Conservation (phyloP, 2,329 filamentous ascomycete species). For the Fusarium musae region DNA sequence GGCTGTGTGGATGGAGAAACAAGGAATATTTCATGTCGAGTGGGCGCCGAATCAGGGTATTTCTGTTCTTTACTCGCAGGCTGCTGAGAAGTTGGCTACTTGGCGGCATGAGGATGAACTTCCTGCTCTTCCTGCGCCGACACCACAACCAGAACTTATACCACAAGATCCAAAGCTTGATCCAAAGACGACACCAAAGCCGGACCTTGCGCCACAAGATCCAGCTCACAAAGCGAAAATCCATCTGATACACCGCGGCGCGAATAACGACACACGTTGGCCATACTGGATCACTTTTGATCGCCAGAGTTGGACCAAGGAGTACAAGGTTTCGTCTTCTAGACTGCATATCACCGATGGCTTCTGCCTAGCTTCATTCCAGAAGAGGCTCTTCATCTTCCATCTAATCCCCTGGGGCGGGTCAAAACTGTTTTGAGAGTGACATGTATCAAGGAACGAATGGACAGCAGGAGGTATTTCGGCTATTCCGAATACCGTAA, state of each 20-base stretch:
- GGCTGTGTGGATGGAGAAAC: not conserved
- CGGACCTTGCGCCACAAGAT: not conserved
- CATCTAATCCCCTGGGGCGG: fast-evolving
- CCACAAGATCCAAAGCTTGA: not conserved
- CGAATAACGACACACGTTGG: not conserved
- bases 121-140: not conserved
- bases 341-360: not conserved
- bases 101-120: not conserved
- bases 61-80: not conserved
- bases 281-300: not conserved
- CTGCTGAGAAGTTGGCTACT: not conserved
- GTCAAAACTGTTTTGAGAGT: not conserved
- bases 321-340: fast-evolving
- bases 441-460: fast-evolving
- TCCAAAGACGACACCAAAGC: not conserved
- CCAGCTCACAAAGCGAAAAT: not conserved
- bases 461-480: fast-evolving
- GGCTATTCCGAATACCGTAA: not conserved
- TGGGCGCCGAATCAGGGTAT: not conserved
- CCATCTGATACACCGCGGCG: not conserved
- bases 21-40: not conserved
- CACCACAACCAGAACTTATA: not conserved
- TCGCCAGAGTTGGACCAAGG: not conserved
- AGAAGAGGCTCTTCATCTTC: not conserved
- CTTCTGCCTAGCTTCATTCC: not conserved